These are phyloP conservation scores for Cudoniella acicularis DNA, from an alignment of 495 filamentous ascomycete genomes.

Conservation along the genomic window DNA sequence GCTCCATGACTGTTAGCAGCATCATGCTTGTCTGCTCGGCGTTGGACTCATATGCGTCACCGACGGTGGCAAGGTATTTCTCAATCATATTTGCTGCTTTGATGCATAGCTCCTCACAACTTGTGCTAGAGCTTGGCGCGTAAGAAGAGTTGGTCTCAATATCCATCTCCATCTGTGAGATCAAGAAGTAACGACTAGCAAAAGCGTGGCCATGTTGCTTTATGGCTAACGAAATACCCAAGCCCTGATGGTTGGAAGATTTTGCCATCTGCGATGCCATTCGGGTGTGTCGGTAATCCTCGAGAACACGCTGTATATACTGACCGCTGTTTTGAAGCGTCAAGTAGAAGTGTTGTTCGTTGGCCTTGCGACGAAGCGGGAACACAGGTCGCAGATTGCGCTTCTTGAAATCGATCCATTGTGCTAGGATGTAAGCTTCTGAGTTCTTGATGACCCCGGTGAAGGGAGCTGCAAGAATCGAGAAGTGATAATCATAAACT, in stretches of 20 bases:
- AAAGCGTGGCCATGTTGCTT: conserved; percentile 11
- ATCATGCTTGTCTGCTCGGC: conserved; percentile 32
- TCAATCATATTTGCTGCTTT: conserved; percentile 31
- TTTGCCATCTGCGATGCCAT: too few species aligned
- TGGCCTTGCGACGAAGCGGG: conserved; percentile 34
- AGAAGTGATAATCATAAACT: conserved; percentile 9
- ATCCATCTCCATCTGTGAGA: conserved; percentile 28
- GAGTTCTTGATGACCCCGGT: too few species aligned
- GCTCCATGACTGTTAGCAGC: conserved; percentile 17
- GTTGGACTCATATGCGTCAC: conserved; percentile 39
- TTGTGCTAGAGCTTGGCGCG: too few species aligned
- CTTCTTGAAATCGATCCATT: conserved; percentile 37
- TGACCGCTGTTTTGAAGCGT: conserved; percentile 41
- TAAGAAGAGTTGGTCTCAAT: too few species aligned
- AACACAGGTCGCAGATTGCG: conserved; percentile 25
- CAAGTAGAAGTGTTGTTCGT: conserved; percentile 29
- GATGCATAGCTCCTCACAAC: too few species aligned
- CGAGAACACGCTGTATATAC: conserved; percentile 33
- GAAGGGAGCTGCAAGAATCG: too few species aligned
- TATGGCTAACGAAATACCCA: background rate
- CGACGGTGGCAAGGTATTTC: conserved; percentile 30
- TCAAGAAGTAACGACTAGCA: conserved; percentile 23
- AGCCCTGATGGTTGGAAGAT: too few species aligned
- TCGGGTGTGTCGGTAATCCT: too few species aligned
- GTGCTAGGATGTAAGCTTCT: too few species aligned